phyloP scores from a whole-genome alignment of 352 stramenopile species.

The Phytophthora boehmeriae region DNA sequence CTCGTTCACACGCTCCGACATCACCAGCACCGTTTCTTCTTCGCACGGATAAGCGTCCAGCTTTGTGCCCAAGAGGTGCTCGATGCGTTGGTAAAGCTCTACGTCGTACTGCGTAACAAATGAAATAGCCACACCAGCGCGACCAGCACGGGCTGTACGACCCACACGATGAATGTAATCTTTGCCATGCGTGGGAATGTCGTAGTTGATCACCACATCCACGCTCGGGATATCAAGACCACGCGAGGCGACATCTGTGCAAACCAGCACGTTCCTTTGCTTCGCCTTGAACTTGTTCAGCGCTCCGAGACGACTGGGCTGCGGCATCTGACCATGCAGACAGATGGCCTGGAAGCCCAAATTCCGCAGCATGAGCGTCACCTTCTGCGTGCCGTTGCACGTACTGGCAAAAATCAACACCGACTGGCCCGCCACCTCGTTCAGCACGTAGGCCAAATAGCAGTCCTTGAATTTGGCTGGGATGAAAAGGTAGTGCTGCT shows the following conservation, averaged over 20 bases:
- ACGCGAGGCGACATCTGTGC: constrained; percentile 89
- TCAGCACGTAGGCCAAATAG: constrained; percentile 98
- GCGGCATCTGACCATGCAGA: constrained; percentile 98
- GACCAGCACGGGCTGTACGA: constrained; percentile 96
- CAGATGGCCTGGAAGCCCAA: constrained; percentile 98
- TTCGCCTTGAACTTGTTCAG: constrained; percentile 98
- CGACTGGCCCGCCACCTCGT: constrained; percentile 97
- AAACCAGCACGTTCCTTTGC: constrained; percentile 87
- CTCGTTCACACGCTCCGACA: constrained; percentile 97
- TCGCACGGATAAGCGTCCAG: constrained; percentile 84
- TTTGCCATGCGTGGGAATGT: constrained; percentile 98
- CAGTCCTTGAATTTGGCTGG: constrained; percentile 99
- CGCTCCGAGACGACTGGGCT: constrained; percentile 96
- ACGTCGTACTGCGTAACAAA: constrained; percentile 99
- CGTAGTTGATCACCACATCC: constrained; percentile 99
- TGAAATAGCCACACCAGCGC: constrained; percentile 94
- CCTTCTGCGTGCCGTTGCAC: constrained; percentile 96
- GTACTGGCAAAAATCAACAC: constrained; percentile 99
- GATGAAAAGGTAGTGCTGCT: constrained; percentile 99
- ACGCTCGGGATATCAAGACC: constrained; percentile 98
- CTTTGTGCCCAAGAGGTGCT: constrained; percentile 90
- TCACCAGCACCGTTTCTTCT: constrained; percentile 96
- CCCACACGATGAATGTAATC: constrained; percentile 99
- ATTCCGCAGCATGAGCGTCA: constrained; percentile 98
- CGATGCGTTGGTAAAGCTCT: constrained; percentile 98